Evolutionary conservation across 352 stramenopile genomes (phyloP), one percentile per base, ranked within the genome.

Genomic region (Phytophthora boehmeriae): DNA sequence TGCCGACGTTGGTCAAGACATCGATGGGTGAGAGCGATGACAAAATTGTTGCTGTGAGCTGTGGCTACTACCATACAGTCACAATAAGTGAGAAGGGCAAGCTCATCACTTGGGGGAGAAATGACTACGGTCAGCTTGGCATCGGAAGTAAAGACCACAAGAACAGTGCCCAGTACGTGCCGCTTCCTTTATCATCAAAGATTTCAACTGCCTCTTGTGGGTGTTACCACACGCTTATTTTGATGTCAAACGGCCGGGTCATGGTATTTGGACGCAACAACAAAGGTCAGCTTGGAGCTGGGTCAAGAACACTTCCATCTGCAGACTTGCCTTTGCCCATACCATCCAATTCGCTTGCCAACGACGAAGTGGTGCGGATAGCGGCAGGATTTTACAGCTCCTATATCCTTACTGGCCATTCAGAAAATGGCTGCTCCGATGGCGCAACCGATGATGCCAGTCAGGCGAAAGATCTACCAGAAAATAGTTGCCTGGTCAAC

Each of bases 241-340:
- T 96, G 25, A 72, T 93, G 11, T 77, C 74, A 1, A 95, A 92
- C 39, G 86, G 85, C 4, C 75, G 84, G 1, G 83, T 93, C 11
- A 94, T 96, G 86, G 86, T 93, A 0, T 96, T 96, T 71, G 86
- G 88, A 5, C 78, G 88, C 38, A 96, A 96, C 66, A 96, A 96
- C 60, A 96, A 96, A 46, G 86, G 88, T 0, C 88, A 96, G 27
- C 82, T 95, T 16, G 86, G 88, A 1, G 79, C 83, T 5, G 87
- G 86, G 2, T 82, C 83, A 8, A 76, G 86, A 44, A 93, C 88
- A 8, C 55, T 96, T 5, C 81, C 88, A 17, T 94, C 88, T 2
- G 88, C 86, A 14, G 88, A 96, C 32, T 52, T 96, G 2, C 88
- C 88, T 1, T 69, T 96, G 1, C 86, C 84, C 0, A 78, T 95